Evolutionary conservation across 2,329 filamentous ascomycete genomes (phyloP), one percentile per base, ranked within the genome.

Genomic region (Alternaria metachromatica): DNA sequence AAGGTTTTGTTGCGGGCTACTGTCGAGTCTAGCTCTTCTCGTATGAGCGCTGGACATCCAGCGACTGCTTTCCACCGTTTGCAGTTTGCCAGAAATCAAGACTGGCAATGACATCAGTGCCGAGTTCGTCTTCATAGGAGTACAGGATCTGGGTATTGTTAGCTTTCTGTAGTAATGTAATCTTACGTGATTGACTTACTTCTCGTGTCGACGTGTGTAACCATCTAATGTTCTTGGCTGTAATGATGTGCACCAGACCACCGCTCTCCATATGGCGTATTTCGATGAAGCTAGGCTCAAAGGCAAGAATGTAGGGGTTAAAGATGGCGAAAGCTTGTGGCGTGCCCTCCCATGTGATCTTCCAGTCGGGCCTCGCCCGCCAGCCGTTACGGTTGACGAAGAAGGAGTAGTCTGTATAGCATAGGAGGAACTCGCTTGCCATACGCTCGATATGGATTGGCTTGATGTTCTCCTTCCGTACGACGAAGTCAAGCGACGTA

Each of bases 331-430:
- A 99, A 62, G 90, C 91, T 74, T 93, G 91, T 44, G 96, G 96
- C 48, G 89, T 92, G 60, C 96, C 96, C 83, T 99, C 96, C 96
- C 96, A 99, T 68, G 95, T 92, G 76, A 99, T 97, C 74, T 92
- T 90, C 96, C 96, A 99, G 80, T 99, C 96, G 6, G 94, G 94
- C 74, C 94, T 88, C 58, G 95, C 95, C 67, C 96, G 90, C 96
- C 96, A 99, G 41, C 96, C 96, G 80, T 99, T 98, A 74, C 96
- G 89, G 82, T 99, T 98, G 78, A 99, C 96, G 76, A 98, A 99
- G 88, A 99, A 99, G 12, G 93, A 97, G 82, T 97, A 99, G 80
- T 99, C 96, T 5, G 93, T 96, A 83, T 99, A 99, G 81, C 97
- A 98, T 68, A 99, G 89, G 71, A 99, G 82, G 85, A 99, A 99